A percentile compares a stretch with the other conserved stretches of the same genome.
Conservation (phyloP, 495 filamentous ascomycete genomes). For the Aspergillus saccharolyticus region DNA sequence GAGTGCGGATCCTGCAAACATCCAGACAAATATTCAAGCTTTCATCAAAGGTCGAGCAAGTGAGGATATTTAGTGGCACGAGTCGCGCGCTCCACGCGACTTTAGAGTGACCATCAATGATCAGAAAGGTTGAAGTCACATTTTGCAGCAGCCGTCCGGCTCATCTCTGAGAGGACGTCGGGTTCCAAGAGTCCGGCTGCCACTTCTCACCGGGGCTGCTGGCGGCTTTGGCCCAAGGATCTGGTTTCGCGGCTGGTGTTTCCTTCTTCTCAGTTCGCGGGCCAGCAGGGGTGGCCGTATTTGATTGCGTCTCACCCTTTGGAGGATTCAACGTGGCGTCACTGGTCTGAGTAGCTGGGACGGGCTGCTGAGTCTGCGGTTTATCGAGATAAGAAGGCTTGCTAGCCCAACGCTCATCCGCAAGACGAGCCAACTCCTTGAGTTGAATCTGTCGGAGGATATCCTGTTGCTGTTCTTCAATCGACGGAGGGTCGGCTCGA, state of each 20-base stretch:
- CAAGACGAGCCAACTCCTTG: conserved; percentile 67
- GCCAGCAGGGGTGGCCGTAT: conserved; percentile 3
- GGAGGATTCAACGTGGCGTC: conserved; percentile 27
- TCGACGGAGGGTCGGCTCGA: conserved; percentile 60
- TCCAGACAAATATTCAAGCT: background rate
- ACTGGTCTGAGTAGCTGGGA: conserved; percentile 30
- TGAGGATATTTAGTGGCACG: background rate
- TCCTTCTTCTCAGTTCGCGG: conserved; percentile 15
- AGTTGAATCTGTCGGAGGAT: conserved; percentile 60
- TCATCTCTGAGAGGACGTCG: conserved; percentile 35
- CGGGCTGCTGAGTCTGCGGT: conserved; percentile 45
- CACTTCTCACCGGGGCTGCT: conserved; percentile 62
- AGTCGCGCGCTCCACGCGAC: background rate
- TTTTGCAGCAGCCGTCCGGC: background rate
- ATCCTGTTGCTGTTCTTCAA: conserved; percentile 72
- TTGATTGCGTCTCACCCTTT: conserved; percentile 16
- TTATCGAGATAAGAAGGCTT: conserved; percentile 62
- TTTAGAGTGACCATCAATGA: background rate
- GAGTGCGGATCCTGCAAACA: background rate
- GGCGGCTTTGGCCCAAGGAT: conserved; percentile 58
- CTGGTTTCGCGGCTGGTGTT: conserved; percentile 26
- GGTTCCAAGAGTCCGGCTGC: conserved; percentile 73
- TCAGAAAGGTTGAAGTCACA: background rate
- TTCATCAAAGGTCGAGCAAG: background rate
- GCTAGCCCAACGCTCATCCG: conserved; percentile 81